A percentile compares a stretch with the other conserved stretches of the same genome.
These are phyloP conservation scores for Pseudopithomyces maydicus DNA, from an alignment of 2,329 filamentous ascomycete genomes.

Conservation along the genomic window DNA sequence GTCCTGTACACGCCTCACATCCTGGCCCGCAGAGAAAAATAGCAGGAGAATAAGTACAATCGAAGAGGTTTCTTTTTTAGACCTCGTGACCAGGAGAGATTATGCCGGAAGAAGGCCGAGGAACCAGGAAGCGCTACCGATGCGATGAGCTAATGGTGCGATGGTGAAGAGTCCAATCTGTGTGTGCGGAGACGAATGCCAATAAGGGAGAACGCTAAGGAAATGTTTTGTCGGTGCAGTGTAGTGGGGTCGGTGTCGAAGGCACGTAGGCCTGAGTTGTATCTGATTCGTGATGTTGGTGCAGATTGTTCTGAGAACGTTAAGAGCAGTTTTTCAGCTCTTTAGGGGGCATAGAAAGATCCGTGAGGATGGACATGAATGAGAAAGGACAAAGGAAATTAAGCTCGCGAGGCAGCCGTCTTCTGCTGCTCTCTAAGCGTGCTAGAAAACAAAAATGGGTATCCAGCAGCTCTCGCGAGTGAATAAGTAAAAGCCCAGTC, in stretches of 20 bases:
- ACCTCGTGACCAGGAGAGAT: conserved; percentile 11
- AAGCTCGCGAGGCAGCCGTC: conserved; percentile 35
- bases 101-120: conserved; percentile 14
- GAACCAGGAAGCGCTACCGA: conserved; percentile 9
- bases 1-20: conserved; percentile 18
- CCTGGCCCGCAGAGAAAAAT: conserved; percentile 35
- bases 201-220: conserved; percentile 21
- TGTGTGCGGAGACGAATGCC: conserved; percentile 18
- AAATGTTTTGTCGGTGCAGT: conserved; percentile 15
- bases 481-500: conserved; percentile 27
- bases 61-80: conserved; percentile 7
- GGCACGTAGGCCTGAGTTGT: conserved; percentile 38
- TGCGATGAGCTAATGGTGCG: background rate
- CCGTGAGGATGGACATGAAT: conserved; percentile 38
- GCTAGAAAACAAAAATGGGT: conserved; percentile 29
- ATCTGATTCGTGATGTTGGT: conserved; percentile 41
- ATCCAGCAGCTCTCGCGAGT: conserved; percentile 35
- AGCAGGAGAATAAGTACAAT: conserved; percentile 30
- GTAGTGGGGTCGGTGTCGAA: conserved; percentile 25
- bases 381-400: conserved; percentile 44
- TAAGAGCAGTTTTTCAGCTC: conserved; percentile 37
- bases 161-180: conserved; percentile 22
- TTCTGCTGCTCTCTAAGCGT: conserved; percentile 30
- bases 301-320: conserved; percentile 34
- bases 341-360: conserved; percentile 34